These are phyloP conservation scores for Salix dunnii DNA, from an alignment of 345 rosid species.

Conservation along the genomic window DNA sequence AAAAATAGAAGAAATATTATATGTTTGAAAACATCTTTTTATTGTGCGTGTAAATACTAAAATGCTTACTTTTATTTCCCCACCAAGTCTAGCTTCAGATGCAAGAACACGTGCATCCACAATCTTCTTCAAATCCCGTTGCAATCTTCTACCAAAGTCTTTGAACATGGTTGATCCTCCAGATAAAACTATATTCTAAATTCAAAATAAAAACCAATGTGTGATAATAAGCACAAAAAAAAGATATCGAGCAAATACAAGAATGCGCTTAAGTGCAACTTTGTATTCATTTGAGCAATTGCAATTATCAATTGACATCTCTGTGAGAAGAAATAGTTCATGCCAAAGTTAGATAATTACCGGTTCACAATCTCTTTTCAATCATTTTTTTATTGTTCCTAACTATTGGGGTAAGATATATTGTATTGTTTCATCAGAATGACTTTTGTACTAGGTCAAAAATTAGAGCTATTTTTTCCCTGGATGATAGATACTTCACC, in stretches of 20 bases:
- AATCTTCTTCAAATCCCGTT: constrained; percentile 90
- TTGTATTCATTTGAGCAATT: background rate
- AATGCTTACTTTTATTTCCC: constrained; percentile 61
- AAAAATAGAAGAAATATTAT: background rate
- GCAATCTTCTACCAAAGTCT: constrained; percentile 95
- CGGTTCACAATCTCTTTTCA: background rate
- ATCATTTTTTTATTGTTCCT: background rate
- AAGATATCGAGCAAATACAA: background rate
- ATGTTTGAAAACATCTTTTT: background rate
- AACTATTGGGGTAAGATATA: background rate
- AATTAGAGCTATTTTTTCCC: constrained; percentile 1
- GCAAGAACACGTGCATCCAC: constrained; percentile 89
- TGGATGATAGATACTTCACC: constrained; percentile 37
- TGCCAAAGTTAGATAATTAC: background rate
- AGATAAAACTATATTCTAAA: constrained; percentile 90
- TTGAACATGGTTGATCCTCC: constrained; percentile 99
- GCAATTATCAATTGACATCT: background rate
- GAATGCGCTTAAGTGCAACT: background rate
- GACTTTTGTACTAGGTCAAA: constrained; percentile 9
- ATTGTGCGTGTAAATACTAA: background rate
- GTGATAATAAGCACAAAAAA: background rate
- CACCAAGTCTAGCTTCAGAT: constrained; percentile 73
- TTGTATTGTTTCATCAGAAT: background rate
- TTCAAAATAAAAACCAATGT: constrained; percentile 14
- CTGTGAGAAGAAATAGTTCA: background rate